These are phyloP conservation scores for Fraxinus platypoda DNA, from an alignment of 305 asterid species.

Conservation along the genomic window DNA sequence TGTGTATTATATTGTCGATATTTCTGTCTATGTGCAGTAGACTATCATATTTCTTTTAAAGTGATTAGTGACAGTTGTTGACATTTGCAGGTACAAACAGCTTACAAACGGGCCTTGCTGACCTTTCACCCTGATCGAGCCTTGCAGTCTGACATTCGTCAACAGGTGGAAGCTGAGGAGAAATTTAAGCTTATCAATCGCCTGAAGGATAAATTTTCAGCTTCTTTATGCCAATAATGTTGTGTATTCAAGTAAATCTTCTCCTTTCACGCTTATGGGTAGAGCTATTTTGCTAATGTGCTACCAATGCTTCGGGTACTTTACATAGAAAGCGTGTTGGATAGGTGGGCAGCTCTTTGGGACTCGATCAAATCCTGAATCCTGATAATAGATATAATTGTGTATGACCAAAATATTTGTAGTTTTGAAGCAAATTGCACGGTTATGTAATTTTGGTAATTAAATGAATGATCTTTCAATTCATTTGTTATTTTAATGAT, in stretches of 20 bases:
- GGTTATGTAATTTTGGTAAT: not conserved
- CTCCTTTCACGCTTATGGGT: not conserved
- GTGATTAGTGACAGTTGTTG: slow-evolving; percentile 16
- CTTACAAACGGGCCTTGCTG: slow-evolving; percentile 75
- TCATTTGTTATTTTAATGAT: not conserved
- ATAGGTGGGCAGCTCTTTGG: not conserved
- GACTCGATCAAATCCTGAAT: not conserved
- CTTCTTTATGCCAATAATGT: slow-evolving; percentile 16
- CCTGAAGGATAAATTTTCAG: slow-evolving; percentile 64
- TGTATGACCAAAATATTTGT: not conserved
- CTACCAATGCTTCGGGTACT: not conserved
- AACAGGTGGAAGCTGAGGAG: slow-evolving; percentile 95
- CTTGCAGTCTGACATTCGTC: slow-evolving; percentile 56
- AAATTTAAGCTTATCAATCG: slow-evolving; percentile 86
- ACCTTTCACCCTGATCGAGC: slow-evolving; percentile 96
- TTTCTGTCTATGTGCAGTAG: not conserved
- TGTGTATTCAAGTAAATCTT: not conserved
- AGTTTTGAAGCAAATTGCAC: not conserved
- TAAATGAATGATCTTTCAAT: not conserved
- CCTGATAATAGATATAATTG: not conserved
- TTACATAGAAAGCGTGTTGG: not conserved
- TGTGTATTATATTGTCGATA: not conserved
- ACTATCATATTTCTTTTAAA: not conserved
- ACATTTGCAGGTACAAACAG: slow-evolving; percentile 68
- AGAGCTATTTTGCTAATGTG: not conserved